Percentiles rank a stretch among this genome's conserved stretches.
Conservation (phyloP, 768 basidiomycete genomes). For the Leucocoprinus leucothites region DNA sequence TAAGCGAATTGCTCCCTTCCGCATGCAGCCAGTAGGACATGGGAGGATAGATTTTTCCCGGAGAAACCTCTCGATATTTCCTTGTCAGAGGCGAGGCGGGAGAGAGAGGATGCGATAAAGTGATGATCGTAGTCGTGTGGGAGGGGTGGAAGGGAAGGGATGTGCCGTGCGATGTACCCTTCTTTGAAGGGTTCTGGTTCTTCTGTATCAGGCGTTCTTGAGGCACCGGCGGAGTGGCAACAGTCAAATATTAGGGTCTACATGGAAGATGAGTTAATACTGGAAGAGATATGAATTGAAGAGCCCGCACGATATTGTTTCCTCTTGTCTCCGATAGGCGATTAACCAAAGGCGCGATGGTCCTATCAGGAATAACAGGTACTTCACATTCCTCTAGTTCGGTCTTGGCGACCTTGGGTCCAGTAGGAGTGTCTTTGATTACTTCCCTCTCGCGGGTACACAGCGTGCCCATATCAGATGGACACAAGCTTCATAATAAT, state of each 20-base stretch:
- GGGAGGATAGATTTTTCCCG: conserved; percentile 28
- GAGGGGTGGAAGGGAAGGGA: conserved; percentile 24
- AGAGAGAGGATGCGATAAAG: conserved; percentile 16
- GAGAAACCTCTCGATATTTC: conserved; percentile 18
- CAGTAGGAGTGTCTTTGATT: no score
- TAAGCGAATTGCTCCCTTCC: conserved; percentile 30
- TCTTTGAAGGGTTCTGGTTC: conserved; percentile 1
- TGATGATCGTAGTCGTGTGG: conserved; percentile 22
- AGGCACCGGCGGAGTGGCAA: conserved; percentile 38
- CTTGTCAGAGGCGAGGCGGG: no score
- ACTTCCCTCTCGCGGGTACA: neutral
- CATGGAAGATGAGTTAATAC: no score
- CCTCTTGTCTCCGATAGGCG: conserved; percentile 35
- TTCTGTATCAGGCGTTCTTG: conserved; percentile 15
- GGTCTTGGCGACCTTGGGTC: no score
- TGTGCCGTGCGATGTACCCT: conserved; percentile 20
- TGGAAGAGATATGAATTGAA: no score
- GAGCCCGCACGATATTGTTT: conserved; percentile 46
- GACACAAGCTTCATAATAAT: conserved; percentile 32
- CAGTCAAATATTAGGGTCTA: conserved; percentile 48
- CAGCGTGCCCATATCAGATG: conserved; percentile 26
- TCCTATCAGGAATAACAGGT: conserved; percentile 41
- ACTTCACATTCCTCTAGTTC: conserved; percentile 14
- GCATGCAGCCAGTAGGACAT: conserved; percentile 43
- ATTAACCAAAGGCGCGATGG: conserved; percentile 33